Evolutionary conservation across 2,329 filamentous ascomycete genomes (phyloP).

Genomic region (Mariannaea sp.): DNA sequence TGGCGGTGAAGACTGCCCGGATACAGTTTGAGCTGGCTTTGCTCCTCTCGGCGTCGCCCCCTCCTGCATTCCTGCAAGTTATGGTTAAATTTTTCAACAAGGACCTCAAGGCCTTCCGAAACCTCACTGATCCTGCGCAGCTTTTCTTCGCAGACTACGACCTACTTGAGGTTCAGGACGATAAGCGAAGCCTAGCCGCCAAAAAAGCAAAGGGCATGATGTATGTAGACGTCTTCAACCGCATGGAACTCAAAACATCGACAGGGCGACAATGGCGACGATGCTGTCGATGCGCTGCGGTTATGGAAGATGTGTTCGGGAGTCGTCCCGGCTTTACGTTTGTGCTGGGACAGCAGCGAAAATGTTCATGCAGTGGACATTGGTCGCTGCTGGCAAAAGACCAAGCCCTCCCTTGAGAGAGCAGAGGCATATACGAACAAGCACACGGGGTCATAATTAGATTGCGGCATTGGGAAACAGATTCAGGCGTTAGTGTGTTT

Average conservation of each 20-base stretch:
- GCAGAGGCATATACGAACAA: not conserved
- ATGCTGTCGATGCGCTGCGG: constrained; percentile 62
- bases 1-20: constrained; percentile 52
- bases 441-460: not conserved
- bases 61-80: constrained; percentile 56
- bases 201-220: constrained; percentile 43
- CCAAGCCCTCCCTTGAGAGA: constrained; percentile 27
- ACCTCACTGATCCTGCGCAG: constrained; percentile 65
- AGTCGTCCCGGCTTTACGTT: constrained; percentile 57
- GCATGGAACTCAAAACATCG: constrained; percentile 53
- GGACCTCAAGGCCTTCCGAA: constrained; percentile 62
- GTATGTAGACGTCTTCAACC: constrained; percentile 62
- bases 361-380: constrained; percentile 59
- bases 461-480: not conserved
- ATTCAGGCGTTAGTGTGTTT: constrained; percentile 1
- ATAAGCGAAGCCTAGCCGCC: constrained; percentile 52
- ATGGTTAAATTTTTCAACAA: constrained; percentile 68
- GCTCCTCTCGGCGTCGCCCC: constrained; percentile 54
- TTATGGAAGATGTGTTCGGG: constrained; percentile 65
- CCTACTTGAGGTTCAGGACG: constrained; percentile 69
- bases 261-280: constrained; percentile 42
- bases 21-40: constrained; percentile 57
- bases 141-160: constrained; percentile 76
- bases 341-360: constrained; percentile 58
- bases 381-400: constrained; percentile 53